Percentiles rank a stretch among this genome's conserved stretches.
These are phyloP conservation scores for Tubosaeta sp. DNA, from an alignment of 768 basidiomycete species.

Conservation along the genomic window DNA sequence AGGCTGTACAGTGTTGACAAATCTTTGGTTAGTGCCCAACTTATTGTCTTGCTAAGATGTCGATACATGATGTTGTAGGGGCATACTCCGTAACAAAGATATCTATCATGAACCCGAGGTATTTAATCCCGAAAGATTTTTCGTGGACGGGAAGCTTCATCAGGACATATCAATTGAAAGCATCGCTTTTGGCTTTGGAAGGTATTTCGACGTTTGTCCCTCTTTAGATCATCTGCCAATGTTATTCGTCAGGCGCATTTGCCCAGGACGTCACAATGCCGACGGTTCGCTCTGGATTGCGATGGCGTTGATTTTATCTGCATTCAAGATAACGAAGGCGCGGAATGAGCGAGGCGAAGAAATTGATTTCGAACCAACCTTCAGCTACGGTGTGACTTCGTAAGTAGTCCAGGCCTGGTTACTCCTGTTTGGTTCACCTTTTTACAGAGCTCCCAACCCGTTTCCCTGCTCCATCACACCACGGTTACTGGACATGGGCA, in stretches of 20 bases:
- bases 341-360: not conserved
- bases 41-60: not conserved
- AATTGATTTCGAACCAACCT: not conserved
- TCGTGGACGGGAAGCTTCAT: not conserved
- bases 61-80: not conserved
- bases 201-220: not conserved
- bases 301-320: not conserved
- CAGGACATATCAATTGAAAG: not conserved
- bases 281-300: not conserved
- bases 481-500: not conserved
- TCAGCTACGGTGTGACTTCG: not conserved
- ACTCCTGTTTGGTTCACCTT: not conserved
- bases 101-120: not conserved
- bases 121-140: not conserved
- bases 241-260: not conserved
- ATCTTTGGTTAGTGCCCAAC: not conserved
- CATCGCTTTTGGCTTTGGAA: not conserved
- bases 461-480: not conserved
- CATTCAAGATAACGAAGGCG: not conserved
- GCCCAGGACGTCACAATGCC: not conserved
- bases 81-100: not conserved
- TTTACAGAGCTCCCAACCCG: not conserved
- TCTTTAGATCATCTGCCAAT: not conserved
- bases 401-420: not conserved
- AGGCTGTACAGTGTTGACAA: not conserved